Evolutionary conservation across 2,329 filamentous ascomycete species (phyloP).

Genomic region (Venturia asperata): DNA sequence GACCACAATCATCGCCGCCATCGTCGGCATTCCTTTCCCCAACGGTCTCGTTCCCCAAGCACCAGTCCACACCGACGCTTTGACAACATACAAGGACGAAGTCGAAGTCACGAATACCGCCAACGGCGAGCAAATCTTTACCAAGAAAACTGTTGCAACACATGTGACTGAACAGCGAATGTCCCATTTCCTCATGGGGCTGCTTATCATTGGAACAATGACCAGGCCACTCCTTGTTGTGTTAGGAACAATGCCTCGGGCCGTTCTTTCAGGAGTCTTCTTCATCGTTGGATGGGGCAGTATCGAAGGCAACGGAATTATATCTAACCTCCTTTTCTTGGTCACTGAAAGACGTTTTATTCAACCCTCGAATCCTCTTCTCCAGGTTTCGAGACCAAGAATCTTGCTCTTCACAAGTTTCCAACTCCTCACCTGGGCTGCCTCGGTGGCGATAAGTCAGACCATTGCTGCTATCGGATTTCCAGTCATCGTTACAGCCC

Average conservation of each 20-base stretch:
- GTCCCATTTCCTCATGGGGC: conserved; percentile 49
- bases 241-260: conserved; percentile 48
- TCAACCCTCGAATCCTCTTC: conserved; percentile 42
- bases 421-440: conserved; percentile 46
- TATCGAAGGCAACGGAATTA: conserved; percentile 49
- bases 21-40: conserved; percentile 51
- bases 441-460: conserved; percentile 52
- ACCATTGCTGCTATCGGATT: conserved; percentile 55
- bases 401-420: conserved; percentile 43
- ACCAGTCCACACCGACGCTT: conserved; percentile 51
- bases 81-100: conserved; percentile 34
- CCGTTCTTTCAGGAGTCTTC: conserved; percentile 50
- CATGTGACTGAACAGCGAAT: conserved; percentile 51
- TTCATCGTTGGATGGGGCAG: conserved; percentile 50
- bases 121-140: conserved; percentile 25
- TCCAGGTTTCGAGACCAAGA: conserved; percentile 37
- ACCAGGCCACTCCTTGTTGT: conserved; percentile 48
- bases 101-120: conserved; percentile 31
- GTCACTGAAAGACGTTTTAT: conserved; percentile 42
- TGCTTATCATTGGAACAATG: conserved; percentile 50
- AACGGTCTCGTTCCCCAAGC: conserved; percentile 55
- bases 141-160: conserved; percentile 33
- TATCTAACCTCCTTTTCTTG: conserved; percentile 45
- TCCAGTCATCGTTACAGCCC: conserved; percentile 49
- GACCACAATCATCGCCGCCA: conserved; percentile 48